These are phyloP conservation scores for Neurospora sp. DNA, from an alignment of 495 filamentous ascomycete genomes.

Conservation along the genomic window DNA sequence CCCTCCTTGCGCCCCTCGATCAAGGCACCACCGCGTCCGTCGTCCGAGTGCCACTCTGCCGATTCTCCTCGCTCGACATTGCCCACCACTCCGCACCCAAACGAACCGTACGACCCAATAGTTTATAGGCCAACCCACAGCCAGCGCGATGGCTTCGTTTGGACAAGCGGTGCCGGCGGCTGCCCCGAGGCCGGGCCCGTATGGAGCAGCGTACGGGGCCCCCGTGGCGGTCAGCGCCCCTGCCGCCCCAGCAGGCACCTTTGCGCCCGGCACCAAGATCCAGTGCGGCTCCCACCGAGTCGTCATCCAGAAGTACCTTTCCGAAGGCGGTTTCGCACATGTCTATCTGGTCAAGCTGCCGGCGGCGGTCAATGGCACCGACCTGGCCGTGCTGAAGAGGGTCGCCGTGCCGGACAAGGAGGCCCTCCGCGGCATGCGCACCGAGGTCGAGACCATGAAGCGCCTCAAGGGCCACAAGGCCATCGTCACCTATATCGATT, in stretches of 20 bases:
- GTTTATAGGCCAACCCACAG: neutral
- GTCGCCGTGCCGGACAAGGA: slow-evolving; percentile 97
- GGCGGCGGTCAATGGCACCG: slow-evolving; percentile 64
- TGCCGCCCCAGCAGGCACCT: slow-evolving; percentile 74
- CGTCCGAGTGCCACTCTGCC: neutral
- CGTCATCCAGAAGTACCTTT: slow-evolving; percentile 95
- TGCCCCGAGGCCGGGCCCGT: slow-evolving; percentile 24
- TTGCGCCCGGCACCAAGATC: slow-evolving; percentile 87
- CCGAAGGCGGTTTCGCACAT: slow-evolving; percentile 96
- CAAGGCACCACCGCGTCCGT: neutral
- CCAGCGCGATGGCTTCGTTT: slow-evolving; percentile 33
- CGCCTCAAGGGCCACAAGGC: slow-evolving; percentile 89
- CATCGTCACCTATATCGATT: slow-evolving; percentile 97
- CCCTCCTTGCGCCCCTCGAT: neutral
- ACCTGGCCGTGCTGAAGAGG: slow-evolving; percentile 84
- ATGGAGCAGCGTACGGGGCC: slow-evolving; percentile 18
- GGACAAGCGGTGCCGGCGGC: slow-evolving; percentile 29
- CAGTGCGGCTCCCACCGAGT: slow-evolving; percentile 89
- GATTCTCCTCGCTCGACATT: neutral
- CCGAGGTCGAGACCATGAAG: slow-evolving; percentile 99
- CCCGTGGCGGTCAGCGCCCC: slow-evolving; percentile 33
- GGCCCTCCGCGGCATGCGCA: slow-evolving; percentile 88
- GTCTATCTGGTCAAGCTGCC: slow-evolving; percentile 91
- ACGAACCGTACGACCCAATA: neutral
- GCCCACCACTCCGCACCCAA: neutral